Evolutionary conservation across 208 protist species (phyloP).

Genomic region (Acanthamoeba castellanii): DNA sequence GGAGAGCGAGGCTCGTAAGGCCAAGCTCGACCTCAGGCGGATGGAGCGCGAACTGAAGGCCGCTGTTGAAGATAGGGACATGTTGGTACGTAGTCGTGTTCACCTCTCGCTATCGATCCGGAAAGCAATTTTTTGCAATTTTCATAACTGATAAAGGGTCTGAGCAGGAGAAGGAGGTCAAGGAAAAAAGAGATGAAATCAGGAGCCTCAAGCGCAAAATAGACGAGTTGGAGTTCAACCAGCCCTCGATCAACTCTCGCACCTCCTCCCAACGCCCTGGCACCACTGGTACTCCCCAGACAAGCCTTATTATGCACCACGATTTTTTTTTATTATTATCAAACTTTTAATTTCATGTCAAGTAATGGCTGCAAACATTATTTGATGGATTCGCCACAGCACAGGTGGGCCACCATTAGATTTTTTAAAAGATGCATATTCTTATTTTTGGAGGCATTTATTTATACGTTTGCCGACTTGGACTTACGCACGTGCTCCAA

Average conservation of each 20-base stretch:
- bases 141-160: too few species aligned
- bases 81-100: not conserved
- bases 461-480: not conserved
- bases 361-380: too few species aligned
- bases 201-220: constrained; percentile 51
- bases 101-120: not conserved
- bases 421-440: too few species aligned
- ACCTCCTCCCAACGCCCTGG: not conserved
- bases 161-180: constrained; percentile 35
- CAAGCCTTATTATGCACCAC: not conserved
- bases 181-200: not conserved
- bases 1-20: constrained; percentile 3
- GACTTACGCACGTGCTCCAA: not conserved
- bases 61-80: not conserved
- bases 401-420: too few species aligned
- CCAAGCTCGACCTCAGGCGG: constrained; percentile 5
- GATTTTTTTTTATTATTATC: too few species aligned
- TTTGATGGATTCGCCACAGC: too few species aligned
- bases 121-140: too few species aligned
- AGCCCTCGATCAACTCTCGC: not conserved
- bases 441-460: not conserved
- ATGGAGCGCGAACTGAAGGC: constrained; percentile 47
- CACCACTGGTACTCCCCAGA: not conserved
- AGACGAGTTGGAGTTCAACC: constrained; percentile 8
- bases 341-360: too few species aligned